These are phyloP conservation scores for Discostella stelligera DNA, from an alignment of 352 stramenopile genomes.

Conservation along the genomic window DNA sequence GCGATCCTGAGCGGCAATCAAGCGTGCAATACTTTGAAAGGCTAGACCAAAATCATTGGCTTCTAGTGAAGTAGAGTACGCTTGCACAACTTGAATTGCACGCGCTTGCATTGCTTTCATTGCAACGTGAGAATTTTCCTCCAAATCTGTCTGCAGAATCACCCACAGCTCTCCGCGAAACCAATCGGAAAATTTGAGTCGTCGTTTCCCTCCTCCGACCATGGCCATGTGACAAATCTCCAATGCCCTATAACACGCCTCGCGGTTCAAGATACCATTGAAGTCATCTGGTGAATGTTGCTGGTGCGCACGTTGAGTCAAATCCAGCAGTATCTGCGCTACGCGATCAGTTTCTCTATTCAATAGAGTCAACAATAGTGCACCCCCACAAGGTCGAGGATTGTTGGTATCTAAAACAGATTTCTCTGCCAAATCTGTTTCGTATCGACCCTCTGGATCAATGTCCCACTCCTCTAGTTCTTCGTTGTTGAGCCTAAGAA, in stretches of 20 bases:
- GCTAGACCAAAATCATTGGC: slow-evolving; percentile 29
- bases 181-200: slow-evolving; percentile 48
- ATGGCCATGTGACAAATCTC: slow-evolving; percentile 33
- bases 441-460: slow-evolving; percentile 35
- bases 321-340: slow-evolving; percentile 18
- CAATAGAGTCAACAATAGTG: slow-evolving; percentile 25
- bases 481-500: slow-evolving; percentile 20
- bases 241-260: slow-evolving; percentile 38
- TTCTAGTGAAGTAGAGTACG: slow-evolving; percentile 31
- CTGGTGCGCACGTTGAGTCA: slow-evolving; percentile 28
- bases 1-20: slow-evolving; percentile 28
- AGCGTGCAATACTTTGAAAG: slow-evolving; percentile 21
- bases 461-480: slow-evolving; percentile 41
- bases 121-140: slow-evolving; percentile 13
- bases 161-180: slow-evolving; percentile 18
- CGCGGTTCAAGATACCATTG: slow-evolving; percentile 24
- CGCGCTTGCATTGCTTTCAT: slow-evolving; percentile 39
- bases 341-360: slow-evolving; percentile 28
- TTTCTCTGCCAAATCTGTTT: slow-evolving; percentile 39
- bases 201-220: slow-evolving; percentile 16
- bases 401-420: slow-evolving; percentile 10
- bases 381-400: slow-evolving; percentile 31
- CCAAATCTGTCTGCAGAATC: slow-evolving; percentile 28
- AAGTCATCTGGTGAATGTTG: slow-evolving; percentile 22
- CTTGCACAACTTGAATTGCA: slow-evolving; percentile 30